Evolutionary conservation across 2,329 filamentous ascomycete species (phyloP).

Genomic region (Aureobasidium sp.): DNA sequence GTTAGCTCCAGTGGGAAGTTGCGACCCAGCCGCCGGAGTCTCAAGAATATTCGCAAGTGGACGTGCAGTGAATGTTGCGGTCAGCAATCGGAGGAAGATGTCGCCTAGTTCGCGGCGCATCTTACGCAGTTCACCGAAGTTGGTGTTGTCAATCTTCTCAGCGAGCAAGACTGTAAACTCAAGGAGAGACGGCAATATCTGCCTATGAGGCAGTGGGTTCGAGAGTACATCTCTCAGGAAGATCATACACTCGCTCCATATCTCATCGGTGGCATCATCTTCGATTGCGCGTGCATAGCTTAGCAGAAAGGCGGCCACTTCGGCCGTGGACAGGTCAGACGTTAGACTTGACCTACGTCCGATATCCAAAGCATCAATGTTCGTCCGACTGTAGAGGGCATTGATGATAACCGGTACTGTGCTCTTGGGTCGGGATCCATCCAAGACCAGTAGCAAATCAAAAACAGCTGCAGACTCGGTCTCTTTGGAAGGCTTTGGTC

Average conservation of each 20-base stretch:
- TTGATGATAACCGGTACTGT: slow-evolving; percentile 93
- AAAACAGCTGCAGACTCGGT: slow-evolving; percentile 54
- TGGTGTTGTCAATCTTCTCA: slow-evolving; percentile 95
- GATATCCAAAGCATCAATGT: slow-evolving; percentile 70
- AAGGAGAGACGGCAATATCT: slow-evolving; percentile 76
- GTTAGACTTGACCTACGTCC: slow-evolving; percentile 81
- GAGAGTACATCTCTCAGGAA: slow-evolving; percentile 85
- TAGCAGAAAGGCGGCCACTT: slow-evolving; percentile 81
- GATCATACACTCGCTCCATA: slow-evolving; percentile 89
- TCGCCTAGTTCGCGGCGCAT: slow-evolving; percentile 90
- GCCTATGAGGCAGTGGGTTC: slow-evolving; percentile 91
- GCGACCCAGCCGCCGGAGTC: slow-evolving; percentile 37
- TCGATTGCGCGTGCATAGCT: slow-evolving; percentile 86
- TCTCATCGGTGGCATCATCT: slow-evolving; percentile 96
- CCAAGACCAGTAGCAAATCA: slow-evolving; percentile 80
- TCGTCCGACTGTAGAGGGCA: slow-evolving; percentile 89
- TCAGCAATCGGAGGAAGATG: slow-evolving; percentile 76
- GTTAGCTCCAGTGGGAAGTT: slow-evolving; percentile 36
- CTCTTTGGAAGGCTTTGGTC: slow-evolving; percentile 32
- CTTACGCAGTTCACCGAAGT: slow-evolving; percentile 86
- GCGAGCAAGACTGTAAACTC: slow-evolving; percentile 87
- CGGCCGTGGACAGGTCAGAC: slow-evolving; percentile 72
- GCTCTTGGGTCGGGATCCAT: slow-evolving; percentile 83
- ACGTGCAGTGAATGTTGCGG: slow-evolving; percentile 88
- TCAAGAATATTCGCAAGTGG: slow-evolving; percentile 8